A percentile compares a stretch with the other conserved stretches of the same genome.
Conservation (phyloP, 108 stramenopile species). For the Pelagomonas calceolata region DNA sequence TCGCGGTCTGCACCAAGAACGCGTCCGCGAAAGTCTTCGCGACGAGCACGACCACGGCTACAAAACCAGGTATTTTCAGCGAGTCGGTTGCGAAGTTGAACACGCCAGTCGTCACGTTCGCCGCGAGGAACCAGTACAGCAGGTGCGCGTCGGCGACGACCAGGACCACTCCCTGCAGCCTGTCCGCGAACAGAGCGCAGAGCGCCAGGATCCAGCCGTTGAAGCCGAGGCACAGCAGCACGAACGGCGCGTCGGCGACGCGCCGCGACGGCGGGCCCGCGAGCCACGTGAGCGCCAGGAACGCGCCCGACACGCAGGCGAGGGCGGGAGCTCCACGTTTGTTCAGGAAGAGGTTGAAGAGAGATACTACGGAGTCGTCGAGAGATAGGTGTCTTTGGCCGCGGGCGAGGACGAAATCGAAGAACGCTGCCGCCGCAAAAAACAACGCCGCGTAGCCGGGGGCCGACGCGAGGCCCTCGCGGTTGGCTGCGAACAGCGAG, state of each 20-base stretch:
- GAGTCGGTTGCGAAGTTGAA: slow-evolving; percentile 72
- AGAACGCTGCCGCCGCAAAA: background rate
- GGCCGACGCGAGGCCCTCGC: background rate
- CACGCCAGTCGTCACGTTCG: slow-evolving; percentile 72
- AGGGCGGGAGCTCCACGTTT: background rate
- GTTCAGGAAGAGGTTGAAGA: too few relatives aligned
- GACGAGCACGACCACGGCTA: too few relatives aligned
- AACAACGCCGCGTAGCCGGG: background rate
- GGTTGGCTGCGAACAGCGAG: background rate
- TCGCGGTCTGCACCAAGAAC: too few relatives aligned
- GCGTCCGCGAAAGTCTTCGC: too few relatives aligned
- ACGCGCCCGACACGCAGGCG: background rate
- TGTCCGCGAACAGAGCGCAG: background rate
- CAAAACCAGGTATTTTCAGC: too few relatives aligned
- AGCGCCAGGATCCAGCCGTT: background rate
- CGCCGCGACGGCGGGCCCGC: background rate
- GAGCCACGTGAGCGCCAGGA: background rate
- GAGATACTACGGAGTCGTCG: too few relatives aligned
- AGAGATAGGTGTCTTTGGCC: too few relatives aligned
- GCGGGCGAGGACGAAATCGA: too few relatives aligned
- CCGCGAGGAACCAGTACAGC: slow-evolving; percentile 48
- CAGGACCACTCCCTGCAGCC: too few relatives aligned
- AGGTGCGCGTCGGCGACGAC: background rate
- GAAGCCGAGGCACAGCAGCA: background rate
- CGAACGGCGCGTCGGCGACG: background rate